Percentiles rank a stretch among this genome's conserved stretches.
Evolutionary conservation across 148 eudicot species (phyloP).

Genomic region (Salicornia ramosissima): DNA sequence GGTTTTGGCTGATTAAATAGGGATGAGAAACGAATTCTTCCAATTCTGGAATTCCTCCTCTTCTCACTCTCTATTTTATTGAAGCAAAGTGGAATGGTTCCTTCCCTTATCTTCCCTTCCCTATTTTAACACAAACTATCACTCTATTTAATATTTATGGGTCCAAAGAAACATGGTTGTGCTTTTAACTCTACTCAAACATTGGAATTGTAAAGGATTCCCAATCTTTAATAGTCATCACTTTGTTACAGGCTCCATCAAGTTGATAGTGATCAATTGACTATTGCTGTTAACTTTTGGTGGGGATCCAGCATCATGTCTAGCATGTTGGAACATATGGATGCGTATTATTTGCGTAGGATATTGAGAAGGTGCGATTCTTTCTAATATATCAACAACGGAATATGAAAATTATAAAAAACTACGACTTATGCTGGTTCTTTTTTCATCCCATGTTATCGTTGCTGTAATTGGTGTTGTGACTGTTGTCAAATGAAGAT

Average conservation of each 20-base stretch:
- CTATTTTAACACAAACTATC: neutral
- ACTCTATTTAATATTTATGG: too few species aligned
- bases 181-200: neutral
- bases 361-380: conserved; percentile 66
- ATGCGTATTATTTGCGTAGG: conserved; percentile 80
- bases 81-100: too few species aligned
- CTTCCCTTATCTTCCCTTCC: too few species aligned
- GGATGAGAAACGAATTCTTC: too few species aligned
- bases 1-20: too few species aligned
- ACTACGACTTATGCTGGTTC: conserved; percentile 21
- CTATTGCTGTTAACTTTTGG: conserved; percentile 93
- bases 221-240: conserved; percentile 5
- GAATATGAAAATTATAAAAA: neutral
- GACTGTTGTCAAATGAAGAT: conserved; percentile 38
- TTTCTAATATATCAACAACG: neutral
- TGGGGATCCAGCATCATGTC: conserved; percentile 71
- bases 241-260: conserved; percentile 72
- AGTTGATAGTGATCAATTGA: conserved; percentile 84
- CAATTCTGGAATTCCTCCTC: too few species aligned
- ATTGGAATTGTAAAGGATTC: neutral
- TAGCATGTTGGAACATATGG: conserved; percentile 84
- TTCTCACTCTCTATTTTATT: too few species aligned
- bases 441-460: conserved; percentile 21
- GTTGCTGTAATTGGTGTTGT: conserved; percentile 19
- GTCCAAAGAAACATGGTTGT: neutral